Conservation (phyloP, 805 yeast species). For the Myxozyma geophila region DNA sequence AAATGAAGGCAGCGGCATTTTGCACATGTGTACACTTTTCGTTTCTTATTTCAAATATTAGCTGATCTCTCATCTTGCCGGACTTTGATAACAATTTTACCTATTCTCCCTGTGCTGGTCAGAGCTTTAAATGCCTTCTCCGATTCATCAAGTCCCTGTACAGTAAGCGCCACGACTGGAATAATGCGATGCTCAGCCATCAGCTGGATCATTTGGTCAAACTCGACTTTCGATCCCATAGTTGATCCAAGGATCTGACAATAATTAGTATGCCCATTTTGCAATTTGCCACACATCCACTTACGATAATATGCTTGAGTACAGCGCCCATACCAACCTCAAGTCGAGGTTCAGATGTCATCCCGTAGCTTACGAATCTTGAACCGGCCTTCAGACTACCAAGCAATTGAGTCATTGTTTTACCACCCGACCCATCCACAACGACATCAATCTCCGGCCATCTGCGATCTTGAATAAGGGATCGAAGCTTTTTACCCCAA, state of each 20-base stretch:
- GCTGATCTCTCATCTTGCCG: not conserved
- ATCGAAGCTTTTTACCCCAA: constrained; percentile 28
- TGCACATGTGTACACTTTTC: not conserved
- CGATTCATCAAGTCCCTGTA: constrained; percentile 24
- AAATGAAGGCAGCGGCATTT: not conserved
- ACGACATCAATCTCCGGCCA: constrained; percentile 29
- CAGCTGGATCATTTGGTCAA: constrained; percentile 21
- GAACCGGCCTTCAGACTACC: constrained; percentile 23
- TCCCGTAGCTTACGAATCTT: constrained; percentile 35
- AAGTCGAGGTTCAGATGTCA: constrained; percentile 33
- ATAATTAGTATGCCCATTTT: not conserved
- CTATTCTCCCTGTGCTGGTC: not conserved
- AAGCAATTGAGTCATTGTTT: constrained; percentile 24
- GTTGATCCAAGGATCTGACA: constrained; percentile 28
- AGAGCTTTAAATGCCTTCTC: constrained; percentile 25
- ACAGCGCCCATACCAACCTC: constrained; percentile 33
- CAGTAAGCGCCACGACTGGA: constrained; percentile 26
- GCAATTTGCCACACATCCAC: not conserved
- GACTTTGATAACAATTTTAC: constrained; percentile 17
- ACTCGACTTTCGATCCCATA: constrained; percentile 25
- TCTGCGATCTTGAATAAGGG: not conserved
- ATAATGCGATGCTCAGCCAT: constrained; percentile 14
- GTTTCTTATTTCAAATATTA: not conserved
- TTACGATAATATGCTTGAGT: constrained; percentile 27
- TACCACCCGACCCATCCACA: constrained; percentile 39